These are phyloP conservation scores for Lindgomyces ingoldianus DNA, from an alignment of 495 filamentous ascomycete species.

Conservation along the genomic window DNA sequence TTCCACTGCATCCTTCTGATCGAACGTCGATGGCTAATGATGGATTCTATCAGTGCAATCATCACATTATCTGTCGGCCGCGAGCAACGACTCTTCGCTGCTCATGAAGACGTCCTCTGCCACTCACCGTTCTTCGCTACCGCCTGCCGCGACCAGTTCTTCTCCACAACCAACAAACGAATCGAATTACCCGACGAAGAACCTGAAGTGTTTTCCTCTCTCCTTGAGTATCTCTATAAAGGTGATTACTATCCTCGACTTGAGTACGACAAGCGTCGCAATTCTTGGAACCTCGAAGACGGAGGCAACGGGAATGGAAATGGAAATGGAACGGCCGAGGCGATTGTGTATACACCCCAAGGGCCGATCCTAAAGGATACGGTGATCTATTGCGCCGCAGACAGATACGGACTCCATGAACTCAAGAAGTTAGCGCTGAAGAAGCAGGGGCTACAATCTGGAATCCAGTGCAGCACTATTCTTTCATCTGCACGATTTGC, in stretches of 20 bases:
- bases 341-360: slow-evolving; percentile 32
- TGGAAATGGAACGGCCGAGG: slow-evolving; percentile 36
- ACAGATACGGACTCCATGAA: slow-evolving; percentile 76
- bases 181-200: slow-evolving; percentile 81
- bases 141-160: slow-evolving; percentile 61
- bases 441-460: slow-evolving; percentile 79
- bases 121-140: slow-evolving; percentile 73
- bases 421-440: slow-evolving; percentile 80
- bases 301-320: slow-evolving; percentile 33
- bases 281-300: slow-evolving; percentile 46
- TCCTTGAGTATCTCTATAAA: slow-evolving; percentile 92
- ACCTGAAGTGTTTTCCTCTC: slow-evolving; percentile 84
- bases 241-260: slow-evolving; percentile 77
- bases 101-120: slow-evolving; percentile 82
- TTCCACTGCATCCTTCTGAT: neutral
- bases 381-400: slow-evolving; percentile 84
- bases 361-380: slow-evolving; percentile 59
- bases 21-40: slow-evolving; percentile 7
- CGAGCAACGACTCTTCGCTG: slow-evolving; percentile 81
- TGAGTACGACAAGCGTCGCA: slow-evolving; percentile 46
- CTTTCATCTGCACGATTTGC: slow-evolving; percentile 80
- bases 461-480: slow-evolving; percentile 82
- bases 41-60: slow-evolving; percentile 62
- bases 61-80: slow-evolving; percentile 78
- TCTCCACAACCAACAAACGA: slow-evolving; percentile 64